Evolutionary conservation across 2,329 filamentous ascomycete species (phyloP).

Genomic region (Fusarium compactum): DNA sequence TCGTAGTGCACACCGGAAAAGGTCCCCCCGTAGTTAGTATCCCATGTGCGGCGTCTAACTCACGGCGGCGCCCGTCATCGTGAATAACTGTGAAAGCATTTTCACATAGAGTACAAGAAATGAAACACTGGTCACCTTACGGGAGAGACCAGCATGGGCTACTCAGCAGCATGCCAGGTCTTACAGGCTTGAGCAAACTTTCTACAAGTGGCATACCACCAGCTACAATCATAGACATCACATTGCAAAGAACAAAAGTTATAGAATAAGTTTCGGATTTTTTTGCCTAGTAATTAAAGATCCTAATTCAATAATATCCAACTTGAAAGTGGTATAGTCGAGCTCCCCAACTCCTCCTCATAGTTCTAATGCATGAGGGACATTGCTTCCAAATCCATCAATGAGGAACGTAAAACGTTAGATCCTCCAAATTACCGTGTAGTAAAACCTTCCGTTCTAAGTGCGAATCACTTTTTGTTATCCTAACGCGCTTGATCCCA

Average conservation of each 20-base stretch:
- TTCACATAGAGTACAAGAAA: not conserved
- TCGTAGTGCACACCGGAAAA: constrained; percentile 7
- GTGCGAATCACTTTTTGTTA: constrained; percentile 48
- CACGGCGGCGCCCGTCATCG: constrained; percentile 25
- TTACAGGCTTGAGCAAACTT: not conserved
- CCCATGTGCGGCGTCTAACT: constrained; percentile 22
- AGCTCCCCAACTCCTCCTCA: constrained; percentile 38
- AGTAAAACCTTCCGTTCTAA: constrained; percentile 47
- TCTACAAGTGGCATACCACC: not conserved
- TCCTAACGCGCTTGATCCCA: constrained; percentile 41
- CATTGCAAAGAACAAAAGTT: not conserved
- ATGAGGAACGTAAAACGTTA: constrained; percentile 38
- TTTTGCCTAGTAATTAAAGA: constrained; percentile 40
- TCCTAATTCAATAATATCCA: constrained; percentile 31
- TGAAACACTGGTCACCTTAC: not conserved
- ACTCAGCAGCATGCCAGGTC: not conserved
- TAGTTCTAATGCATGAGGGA: constrained; percentile 31
- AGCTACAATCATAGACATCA: constrained; percentile 1
- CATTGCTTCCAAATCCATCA: constrained; percentile 32
- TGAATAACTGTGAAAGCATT: not conserved
- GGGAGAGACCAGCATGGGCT: not conserved
- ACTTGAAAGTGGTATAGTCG: constrained; percentile 30
- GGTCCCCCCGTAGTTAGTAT: not conserved
- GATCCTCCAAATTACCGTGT: constrained; percentile 47
- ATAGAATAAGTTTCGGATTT: constrained; percentile 39